Conservation (phyloP, 371 early-diverging fungal species). For the Apophysomyces variabilis region DNA sequence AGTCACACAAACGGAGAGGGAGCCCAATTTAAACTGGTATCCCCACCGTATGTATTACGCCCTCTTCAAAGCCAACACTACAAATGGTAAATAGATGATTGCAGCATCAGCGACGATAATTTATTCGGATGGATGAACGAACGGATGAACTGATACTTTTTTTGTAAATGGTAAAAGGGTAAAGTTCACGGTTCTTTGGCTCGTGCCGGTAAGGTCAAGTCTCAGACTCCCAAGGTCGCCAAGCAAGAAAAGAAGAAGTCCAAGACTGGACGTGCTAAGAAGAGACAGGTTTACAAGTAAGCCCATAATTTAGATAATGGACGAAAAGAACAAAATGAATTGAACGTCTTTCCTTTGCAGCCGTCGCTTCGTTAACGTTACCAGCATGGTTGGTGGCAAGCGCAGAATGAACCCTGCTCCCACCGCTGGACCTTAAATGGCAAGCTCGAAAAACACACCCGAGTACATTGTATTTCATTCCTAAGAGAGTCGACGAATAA, state of each 20-base stretch:
- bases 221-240: constrained; percentile 99
- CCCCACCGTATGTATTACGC: background rate
- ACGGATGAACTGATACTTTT: constrained; percentile 17
- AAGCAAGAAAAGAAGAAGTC: constrained; percentile 97
- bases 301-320: background rate
- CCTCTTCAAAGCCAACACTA: constrained; percentile 6
- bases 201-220: constrained; percentile 99
- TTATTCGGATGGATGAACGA: constrained; percentile 27
- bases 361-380: constrained; percentile 97
- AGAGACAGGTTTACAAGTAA: constrained; percentile 94
- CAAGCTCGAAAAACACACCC: background rate
- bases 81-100: constrained; percentile 1
- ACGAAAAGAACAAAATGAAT: background rate
- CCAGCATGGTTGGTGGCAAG: constrained; percentile 86
- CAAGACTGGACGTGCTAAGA: constrained; percentile 96
- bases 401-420: constrained; percentile 84
- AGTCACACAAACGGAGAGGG: background rate
- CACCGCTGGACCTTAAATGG: constrained; percentile 55
- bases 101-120: background rate
- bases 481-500: too few relatives aligned
- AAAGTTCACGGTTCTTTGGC: constrained; percentile 99
- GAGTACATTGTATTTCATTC: too few relatives aligned
- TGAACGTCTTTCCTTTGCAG: constrained; percentile 17
- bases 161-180: constrained; percentile 63
- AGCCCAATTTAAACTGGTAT: constrained; percentile 1